Evolutionary conservation across 2,329 filamentous ascomycete species (phyloP), one percentile per base, ranked within the genome.

Genomic region (Fusarium tricinctum): DNA sequence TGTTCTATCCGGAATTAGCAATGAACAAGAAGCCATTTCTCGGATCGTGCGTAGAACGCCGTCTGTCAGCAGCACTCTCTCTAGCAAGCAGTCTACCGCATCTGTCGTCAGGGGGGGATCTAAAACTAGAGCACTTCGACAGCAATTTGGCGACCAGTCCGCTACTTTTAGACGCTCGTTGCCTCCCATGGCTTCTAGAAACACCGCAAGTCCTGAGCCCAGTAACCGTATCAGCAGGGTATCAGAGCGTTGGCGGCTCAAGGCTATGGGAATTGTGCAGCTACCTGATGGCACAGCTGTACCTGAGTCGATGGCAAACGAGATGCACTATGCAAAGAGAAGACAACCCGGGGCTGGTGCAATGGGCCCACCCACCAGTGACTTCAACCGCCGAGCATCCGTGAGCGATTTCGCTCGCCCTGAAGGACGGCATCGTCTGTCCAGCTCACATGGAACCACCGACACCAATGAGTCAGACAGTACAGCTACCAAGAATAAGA

Each of bases 281-380:
- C 82, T 86, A 80, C 80, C 83, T 6, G 82, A 88, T 63, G 81
- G 85, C n/a, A 81, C 83, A 47, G 85, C 84, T 63, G 70, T 86
- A 4, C 85, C 85, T 8, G 85, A 88, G 64, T 79, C 80, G 4
- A 77, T 88, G 40, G 84, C 83, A 14, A 70, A 80, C 35, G 81
- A 85, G 26, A 81, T 84, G 69, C 73, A 81, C 40, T 76, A 78
- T 54, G 78, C 80, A 45, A 80, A 80, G 26, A 81, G 79, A 63
- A 78, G 78, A 8, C 81, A 79, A 54, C 71, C 76, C 1, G 79
- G 79, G 4, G 63, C 80, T 3, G 79, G 81, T 10, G 65, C 57
- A 9, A 73, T 74, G 73, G 69, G 66, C 2, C 70, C 67, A n/a
- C 71, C 70, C 12, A 50, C 53, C 14, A 68, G 39, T 40, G 35